A percentile compares a stretch with the other conserved stretches of the same genome.
Conservation (phyloP, 140 eudicot genomes). For the Bidens hawaiensis region DNA sequence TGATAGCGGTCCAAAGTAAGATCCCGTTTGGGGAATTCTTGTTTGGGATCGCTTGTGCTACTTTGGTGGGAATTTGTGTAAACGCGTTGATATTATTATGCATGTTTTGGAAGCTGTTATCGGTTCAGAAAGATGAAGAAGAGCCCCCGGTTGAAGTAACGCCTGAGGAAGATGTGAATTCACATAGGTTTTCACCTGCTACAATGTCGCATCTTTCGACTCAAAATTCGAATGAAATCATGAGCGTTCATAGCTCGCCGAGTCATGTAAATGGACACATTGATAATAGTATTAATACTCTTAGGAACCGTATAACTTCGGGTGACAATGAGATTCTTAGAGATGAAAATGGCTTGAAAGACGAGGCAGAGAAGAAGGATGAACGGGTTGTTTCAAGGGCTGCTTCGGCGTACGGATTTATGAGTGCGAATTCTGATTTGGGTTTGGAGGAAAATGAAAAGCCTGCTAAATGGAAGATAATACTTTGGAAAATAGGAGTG, state of each 20-base stretch:
- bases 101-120: slow-evolving; percentile 81
- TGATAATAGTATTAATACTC: slow-evolving; percentile 19
- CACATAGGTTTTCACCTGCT: slow-evolving; percentile 85
- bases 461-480: slow-evolving; percentile 45
- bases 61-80: slow-evolving; percentile 57
- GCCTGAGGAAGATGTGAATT: slow-evolving; percentile 50
- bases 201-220: slow-evolving; percentile 70
- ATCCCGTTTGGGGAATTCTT: slow-evolving; percentile 69
- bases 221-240: slow-evolving; percentile 40
- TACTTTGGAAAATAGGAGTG: slow-evolving; percentile 66
- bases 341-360: slow-evolving; percentile 32
- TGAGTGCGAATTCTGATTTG: slow-evolving; percentile 2
- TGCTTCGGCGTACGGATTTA: slow-evolving; percentile 29
- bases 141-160: slow-evolving; percentile 46
- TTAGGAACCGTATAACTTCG: slow-evolving; percentile 43
- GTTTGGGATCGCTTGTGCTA: slow-evolving; percentile 60
- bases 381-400: slow-evolving; percentile 28
- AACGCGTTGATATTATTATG: slow-evolving; percentile 59
- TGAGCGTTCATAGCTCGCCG: slow-evolving; percentile 30
- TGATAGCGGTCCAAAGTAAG: slow-evolving; percentile 78
- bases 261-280: slow-evolving; percentile 12
- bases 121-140: slow-evolving; percentile 69
- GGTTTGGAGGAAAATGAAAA: slow-evolving; percentile 41
- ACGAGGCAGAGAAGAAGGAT: slow-evolving; percentile 21
- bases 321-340: slow-evolving; percentile 38